Evolutionary conservation across 345 rosid species (phyloP), one percentile per base, ranked within the genome.

Genomic region (Eucalyptus sp.): DNA sequence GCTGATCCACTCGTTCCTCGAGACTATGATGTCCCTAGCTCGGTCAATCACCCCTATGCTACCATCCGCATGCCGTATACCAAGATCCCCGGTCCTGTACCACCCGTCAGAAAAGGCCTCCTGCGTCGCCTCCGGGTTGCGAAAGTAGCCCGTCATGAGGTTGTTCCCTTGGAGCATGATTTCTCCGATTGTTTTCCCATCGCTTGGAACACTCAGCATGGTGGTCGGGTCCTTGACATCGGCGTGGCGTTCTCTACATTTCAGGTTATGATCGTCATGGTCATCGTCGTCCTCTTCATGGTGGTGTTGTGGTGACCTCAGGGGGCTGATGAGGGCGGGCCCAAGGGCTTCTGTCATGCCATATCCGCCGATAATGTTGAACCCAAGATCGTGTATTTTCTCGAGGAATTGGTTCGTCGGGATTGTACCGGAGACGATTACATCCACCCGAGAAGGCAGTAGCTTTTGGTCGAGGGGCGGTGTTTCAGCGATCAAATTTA

Each of bases 11-110:
- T 44, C 50, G 27, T 17, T 37, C 66, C 91, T 92, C 24, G 86
- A 58, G 12, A 87, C 20, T 33, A 93, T 91, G 3, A 90, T 90
- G 50, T 94, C 96, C 25, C 44, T 92, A 8, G 92, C 94, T 3
- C 99, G 93, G 87, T 96, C 99, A 91, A 94, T 95, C 86, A 96
- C 89, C 89, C 94, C 92, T 66, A 96, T 13, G 43, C 85, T 52
- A 8, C 97, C 98, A 87, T 93, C 92, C 5, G 92, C 91, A 44
- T 93, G 91, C 50, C 90, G 91, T 6, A 94, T 88, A 31, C 93
- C 98, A 10, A 96, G 87, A 86, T 96, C 98, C 50, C 95, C 91
- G 1, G 99, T 96, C 81, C 92, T 93, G 88, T 91, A 91, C 97
- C 99, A 96, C 58, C 97, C 98, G 2, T 90, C 87, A 80, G 87